These are phyloP conservation scores for Ophiostoma himal-ulmi DNA, from an alignment of 2,329 filamentous ascomycete species.

Conservation along the genomic window DNA sequence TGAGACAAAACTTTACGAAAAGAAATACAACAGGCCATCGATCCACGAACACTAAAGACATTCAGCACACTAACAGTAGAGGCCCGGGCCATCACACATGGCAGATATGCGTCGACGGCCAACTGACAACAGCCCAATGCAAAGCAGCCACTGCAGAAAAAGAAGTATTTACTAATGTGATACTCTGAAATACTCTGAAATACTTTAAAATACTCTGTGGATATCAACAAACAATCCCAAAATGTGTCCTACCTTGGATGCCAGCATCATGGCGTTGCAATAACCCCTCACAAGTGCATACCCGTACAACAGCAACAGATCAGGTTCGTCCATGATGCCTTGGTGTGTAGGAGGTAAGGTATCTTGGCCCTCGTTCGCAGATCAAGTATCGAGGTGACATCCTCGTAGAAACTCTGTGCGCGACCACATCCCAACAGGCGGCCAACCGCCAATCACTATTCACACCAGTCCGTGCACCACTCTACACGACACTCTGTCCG, in stretches of 20 bases:
- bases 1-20: not conserved
- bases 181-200: not conserved
- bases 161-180: not conserved
- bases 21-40: not conserved
- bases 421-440: not conserved
- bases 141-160: not conserved
- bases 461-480: not conserved
- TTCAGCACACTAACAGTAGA: not conserved
- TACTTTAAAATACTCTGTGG: not conserved
- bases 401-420: not conserved
- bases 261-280: not conserved
- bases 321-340: not conserved
- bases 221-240: not conserved
- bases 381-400: constrained; percentile 1
- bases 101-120: not conserved
- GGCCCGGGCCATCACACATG: constrained; percentile 8
- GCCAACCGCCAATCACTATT: constrained; percentile 1
- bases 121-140: not conserved
- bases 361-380: not conserved
- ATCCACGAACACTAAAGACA: not conserved
- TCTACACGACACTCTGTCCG: not conserved
- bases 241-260: not conserved
- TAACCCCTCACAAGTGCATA: not conserved
- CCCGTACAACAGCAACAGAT: not conserved
- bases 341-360: not conserved